Evolutionary conservation across 352 stramenopile genomes (phyloP), one percentile per base, ranked within the genome.

Genomic region (Pythium sp.): DNA sequence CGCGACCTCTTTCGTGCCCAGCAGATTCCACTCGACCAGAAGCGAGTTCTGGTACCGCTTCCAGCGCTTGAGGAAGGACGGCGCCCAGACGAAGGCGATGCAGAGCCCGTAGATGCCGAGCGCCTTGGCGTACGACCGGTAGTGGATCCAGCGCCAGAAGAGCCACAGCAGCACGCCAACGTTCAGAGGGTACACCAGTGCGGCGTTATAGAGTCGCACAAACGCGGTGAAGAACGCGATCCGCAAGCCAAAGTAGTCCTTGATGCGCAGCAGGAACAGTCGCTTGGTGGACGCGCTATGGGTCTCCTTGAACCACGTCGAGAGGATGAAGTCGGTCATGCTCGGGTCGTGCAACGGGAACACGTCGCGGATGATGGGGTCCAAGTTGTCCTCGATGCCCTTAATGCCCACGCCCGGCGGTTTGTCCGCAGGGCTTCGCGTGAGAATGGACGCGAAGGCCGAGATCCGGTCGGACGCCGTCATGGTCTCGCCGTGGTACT

Each of bases 151-250:
- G 26, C 81, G 81, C 75, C 78, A 81, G 59, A 86, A 73, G 61
- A 89, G 51, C 81, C 79, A 89, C 20, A 89, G 69, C 54, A 84
- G 46, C 11, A 70, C 64, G 36, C 81, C 79, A n/a, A 68, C 66
- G 60, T 81, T 82, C 8, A 75, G 65, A 51, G 81, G 79, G 43
- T 80, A 83, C 46, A 83, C 73, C 20, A 89, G 74, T 47, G 81
- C 72, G 5, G 76, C 64, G 59, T 81, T 87, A 65, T 89, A 89
- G 28, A 89, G 78, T 24, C 79, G 79, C 51, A 86, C 76, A 32
- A 87, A 89, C 7, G 81, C 81, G 28, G 71, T 80, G 70, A 82
- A 84, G 72, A 89, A 89, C 12, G 81, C 81, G 53, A 89, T 74
- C 49, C 76, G 81, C 28, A 89, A 59, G 0, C 81, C 81, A 70